A percentile compares a stretch with the other conserved stretches of the same genome.
phyloP scores from a whole-genome alignment of 2,329 filamentous ascomycete genomes.

The Xylaria arbuscula region DNA sequence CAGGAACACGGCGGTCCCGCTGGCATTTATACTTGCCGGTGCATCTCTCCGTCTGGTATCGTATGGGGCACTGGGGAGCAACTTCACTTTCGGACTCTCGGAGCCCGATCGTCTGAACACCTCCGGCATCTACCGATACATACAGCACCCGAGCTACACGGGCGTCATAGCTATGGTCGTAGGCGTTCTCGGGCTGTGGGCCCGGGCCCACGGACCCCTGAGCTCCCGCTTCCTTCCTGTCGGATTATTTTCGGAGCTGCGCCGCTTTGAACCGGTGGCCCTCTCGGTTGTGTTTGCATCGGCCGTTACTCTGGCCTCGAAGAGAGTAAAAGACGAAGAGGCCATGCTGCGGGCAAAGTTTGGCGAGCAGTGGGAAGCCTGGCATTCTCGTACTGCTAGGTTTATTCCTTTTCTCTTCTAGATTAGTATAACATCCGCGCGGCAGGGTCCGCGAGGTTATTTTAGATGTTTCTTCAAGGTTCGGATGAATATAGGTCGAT shows the following conservation, averaged over 20 bases:
- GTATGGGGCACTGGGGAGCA: constrained; percentile 58
- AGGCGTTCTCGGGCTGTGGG: constrained; percentile 50
- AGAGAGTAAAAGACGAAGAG: constrained; percentile 61
- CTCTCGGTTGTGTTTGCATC: constrained; percentile 42
- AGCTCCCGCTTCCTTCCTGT: constrained; percentile 54
- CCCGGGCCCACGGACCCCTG: constrained; percentile 53
- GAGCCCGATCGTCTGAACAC: constrained; percentile 60
- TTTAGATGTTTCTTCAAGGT: neutral
- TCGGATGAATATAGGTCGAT: neutral
- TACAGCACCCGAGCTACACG: constrained; percentile 66
- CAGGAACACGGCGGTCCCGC: constrained; percentile 49
- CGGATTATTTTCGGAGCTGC: constrained; percentile 29
- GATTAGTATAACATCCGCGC: neutral
- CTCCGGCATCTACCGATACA: constrained; percentile 59
- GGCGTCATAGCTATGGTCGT: constrained; percentile 54
- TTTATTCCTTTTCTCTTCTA: constrained; percentile 60
- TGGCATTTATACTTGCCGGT: constrained; percentile 51
- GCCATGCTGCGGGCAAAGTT: constrained; percentile 60
- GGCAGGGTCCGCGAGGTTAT: neutral
- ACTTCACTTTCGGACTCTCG: constrained; percentile 65
- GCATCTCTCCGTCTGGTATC: constrained; percentile 50
- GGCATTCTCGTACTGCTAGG: constrained; percentile 59
- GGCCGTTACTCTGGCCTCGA: constrained; percentile 46
- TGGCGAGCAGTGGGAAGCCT: constrained; percentile 60
- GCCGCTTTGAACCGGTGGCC: constrained; percentile 13